Conservation (phyloP, 129 eudicot species). For the Flaveria robusta region DNA sequence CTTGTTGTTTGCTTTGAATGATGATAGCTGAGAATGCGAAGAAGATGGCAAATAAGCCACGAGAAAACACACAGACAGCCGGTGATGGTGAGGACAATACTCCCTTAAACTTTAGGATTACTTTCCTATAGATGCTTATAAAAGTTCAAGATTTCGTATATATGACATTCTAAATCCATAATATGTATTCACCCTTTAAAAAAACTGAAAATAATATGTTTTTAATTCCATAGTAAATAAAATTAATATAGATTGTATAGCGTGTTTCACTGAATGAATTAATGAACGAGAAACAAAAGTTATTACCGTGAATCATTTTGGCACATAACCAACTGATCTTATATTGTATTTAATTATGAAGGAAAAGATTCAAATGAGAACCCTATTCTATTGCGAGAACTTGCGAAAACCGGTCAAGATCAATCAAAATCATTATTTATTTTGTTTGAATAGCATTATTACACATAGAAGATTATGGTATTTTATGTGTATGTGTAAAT, state of each 20-base stretch:
- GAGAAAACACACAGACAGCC: constrained; percentile 36
- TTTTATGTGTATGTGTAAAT: no score
- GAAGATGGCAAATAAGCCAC: constrained; percentile 51
- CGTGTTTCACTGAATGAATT: not conserved
- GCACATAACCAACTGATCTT: not conserved
- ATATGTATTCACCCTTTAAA: not conserved
- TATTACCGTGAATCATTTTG: not conserved
- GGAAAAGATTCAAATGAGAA: no score
- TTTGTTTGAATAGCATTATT: no score
- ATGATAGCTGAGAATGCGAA: constrained; percentile 45
- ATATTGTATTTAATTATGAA: not conserved
- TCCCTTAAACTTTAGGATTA: not conserved
- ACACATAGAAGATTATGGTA: no score
- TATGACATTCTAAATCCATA: no score
- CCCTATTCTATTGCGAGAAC: no score
- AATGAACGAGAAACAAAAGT: not conserved
- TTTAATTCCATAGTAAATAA: no score
- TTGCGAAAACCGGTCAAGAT: no score
- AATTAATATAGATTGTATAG: not conserved
- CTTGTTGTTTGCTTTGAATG: not conserved
- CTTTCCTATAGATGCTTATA: not conserved
- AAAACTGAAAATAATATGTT: not conserved
- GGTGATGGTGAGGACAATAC: constrained; percentile 29
- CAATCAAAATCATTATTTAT: no score
- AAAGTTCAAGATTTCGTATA: not conserved